phyloP scores from a whole-genome alignment of 2,329 filamentous ascomycete species.

The Pestalotiopsis sp. region DNA sequence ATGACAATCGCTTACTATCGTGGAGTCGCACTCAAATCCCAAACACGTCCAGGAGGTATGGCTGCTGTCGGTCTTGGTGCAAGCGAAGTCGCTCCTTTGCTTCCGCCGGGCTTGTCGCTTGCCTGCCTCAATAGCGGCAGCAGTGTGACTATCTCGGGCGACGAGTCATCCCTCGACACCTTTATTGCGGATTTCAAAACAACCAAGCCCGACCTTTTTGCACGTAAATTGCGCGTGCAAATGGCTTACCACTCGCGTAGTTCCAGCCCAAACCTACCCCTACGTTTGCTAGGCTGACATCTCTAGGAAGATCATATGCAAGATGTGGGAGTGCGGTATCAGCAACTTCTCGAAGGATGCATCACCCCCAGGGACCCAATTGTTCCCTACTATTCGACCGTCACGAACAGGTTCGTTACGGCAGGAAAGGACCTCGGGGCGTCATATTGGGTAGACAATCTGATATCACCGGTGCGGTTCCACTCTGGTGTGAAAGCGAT shows the following conservation, averaged over 20 bases:
- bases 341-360: slow-evolving; percentile 11
- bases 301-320: slow-evolving; percentile 19
- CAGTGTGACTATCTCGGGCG: slow-evolving; percentile 32
- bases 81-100: slow-evolving; percentile 27
- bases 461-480: slow-evolving; percentile 30
- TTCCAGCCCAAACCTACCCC: background rate
- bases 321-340: slow-evolving; percentile 17
- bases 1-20: slow-evolving; percentile 7
- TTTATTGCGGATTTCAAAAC: slow-evolving; percentile 30
- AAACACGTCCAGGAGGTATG: slow-evolving; percentile 33
- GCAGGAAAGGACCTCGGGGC: slow-evolving; percentile 23
- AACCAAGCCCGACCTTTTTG: slow-evolving; percentile 29
- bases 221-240: slow-evolving; percentile 36
- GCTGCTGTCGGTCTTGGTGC: slow-evolving; percentile 38
- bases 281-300: slow-evolving; percentile 8
- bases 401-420: slow-evolving; percentile 25
- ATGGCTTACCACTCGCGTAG: slow-evolving; percentile 43
- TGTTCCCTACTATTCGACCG: slow-evolving; percentile 27
- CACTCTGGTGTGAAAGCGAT: slow-evolving; percentile 9
- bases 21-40: background rate
- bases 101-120: slow-evolving; percentile 25
- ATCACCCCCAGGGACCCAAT: slow-evolving; percentile 12
- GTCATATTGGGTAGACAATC: slow-evolving; percentile 27
- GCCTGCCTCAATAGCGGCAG: slow-evolving; percentile 33
- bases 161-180: slow-evolving; percentile 20